These are phyloP conservation scores for Fraxinus americana DNA, from an alignment of 257 asterid species.

Conservation along the genomic window DNA sequence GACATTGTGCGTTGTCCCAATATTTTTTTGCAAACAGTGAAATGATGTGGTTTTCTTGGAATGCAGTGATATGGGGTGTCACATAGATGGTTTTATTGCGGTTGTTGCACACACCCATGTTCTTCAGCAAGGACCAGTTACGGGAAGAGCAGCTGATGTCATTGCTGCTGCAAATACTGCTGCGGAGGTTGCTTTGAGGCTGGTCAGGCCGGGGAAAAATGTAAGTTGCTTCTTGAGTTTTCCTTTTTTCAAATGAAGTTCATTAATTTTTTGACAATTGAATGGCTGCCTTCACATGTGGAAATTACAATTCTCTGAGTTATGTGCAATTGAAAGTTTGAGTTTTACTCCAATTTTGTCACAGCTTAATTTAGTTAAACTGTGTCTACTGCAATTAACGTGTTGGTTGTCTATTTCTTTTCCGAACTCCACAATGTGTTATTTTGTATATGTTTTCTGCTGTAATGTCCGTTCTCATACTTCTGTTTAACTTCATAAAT, in stretches of 20 bases:
- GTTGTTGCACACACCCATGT: slow-evolving; percentile 92
- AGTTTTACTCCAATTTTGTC: not conserved
- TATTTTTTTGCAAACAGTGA: slow-evolving; percentile 2
- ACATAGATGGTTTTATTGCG: slow-evolving; percentile 94
- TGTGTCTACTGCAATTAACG: not conserved
- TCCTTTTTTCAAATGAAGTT: not conserved
- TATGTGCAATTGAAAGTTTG: not conserved
- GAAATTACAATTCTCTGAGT: not conserved
- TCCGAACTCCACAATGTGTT: not conserved
- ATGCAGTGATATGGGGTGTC: slow-evolving; percentile 97
- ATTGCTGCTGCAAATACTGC: slow-evolving; percentile 96
- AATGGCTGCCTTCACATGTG: not conserved
- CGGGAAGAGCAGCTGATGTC: slow-evolving; percentile 93
- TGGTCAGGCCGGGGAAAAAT: slow-evolving; percentile 90
- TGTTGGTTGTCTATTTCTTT: not conserved
- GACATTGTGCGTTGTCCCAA: not conserved
- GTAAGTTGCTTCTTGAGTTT: slow-evolving; percentile 34
- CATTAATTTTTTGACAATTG: not conserved
- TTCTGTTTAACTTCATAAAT: not conserved
- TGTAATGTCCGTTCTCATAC: not conserved
- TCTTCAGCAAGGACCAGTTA: slow-evolving; percentile 78
- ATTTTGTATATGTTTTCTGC: not conserved
- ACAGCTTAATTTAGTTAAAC: not conserved
- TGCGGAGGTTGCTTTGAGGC: slow-evolving; percentile 94
- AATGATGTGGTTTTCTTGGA: slow-evolving; percentile 8